These are phyloP conservation scores for Saitozyma podzolica DNA, from an alignment of 768 basidiomycete genomes.

Conservation along the genomic window DNA sequence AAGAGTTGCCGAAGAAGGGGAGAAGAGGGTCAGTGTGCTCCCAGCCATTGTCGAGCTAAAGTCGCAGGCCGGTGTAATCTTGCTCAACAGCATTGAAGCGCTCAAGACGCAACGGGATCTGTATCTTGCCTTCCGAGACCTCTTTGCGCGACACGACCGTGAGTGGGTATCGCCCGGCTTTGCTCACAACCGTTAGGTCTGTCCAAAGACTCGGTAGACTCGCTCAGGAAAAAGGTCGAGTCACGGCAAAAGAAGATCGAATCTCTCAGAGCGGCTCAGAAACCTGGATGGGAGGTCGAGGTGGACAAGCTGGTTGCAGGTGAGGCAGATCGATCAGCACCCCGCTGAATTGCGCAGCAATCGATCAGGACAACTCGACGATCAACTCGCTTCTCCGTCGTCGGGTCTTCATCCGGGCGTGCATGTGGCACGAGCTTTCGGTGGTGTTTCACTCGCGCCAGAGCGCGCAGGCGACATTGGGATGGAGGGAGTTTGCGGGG, in stretches of 20 bases:
- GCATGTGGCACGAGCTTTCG: conserved; percentile 95
- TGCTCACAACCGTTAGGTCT: conserved; percentile 52
- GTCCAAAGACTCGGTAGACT: conserved; percentile 82
- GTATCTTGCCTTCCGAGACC: conserved; percentile 80
- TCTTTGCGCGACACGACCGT: conserved; percentile 82
- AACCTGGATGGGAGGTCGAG: conserved; percentile 83
- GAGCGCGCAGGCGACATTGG: conserved; percentile 72
- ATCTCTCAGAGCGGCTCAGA: conserved; percentile 66
- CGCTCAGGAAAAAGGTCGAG: conserved; percentile 82
- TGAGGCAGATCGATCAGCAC: conserved; percentile 8
- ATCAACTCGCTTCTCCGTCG: conserved; percentile 74
- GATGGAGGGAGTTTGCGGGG: conserved; percentile 69
- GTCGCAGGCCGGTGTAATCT: conserved; percentile 19
- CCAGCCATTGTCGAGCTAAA: not conserved
- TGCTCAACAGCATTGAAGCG: conserved; percentile 41
- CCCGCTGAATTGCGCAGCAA: conserved; percentile 44
- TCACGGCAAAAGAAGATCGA: conserved; percentile 73
- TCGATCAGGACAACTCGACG: conserved; percentile 82
- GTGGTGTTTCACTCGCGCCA: conserved; percentile 89
- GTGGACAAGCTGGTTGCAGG: conserved; percentile 66
- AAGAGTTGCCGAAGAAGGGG: conserved; percentile 41
- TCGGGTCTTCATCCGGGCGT: conserved; percentile 82
- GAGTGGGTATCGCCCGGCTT: conserved; percentile 9
- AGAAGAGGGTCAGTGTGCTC: conserved; percentile 40
- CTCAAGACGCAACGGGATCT: conserved; percentile 75